Conservation (phyloP, 495 filamentous ascomycete species). For the Parathielavia hyrcaniae region DNA sequence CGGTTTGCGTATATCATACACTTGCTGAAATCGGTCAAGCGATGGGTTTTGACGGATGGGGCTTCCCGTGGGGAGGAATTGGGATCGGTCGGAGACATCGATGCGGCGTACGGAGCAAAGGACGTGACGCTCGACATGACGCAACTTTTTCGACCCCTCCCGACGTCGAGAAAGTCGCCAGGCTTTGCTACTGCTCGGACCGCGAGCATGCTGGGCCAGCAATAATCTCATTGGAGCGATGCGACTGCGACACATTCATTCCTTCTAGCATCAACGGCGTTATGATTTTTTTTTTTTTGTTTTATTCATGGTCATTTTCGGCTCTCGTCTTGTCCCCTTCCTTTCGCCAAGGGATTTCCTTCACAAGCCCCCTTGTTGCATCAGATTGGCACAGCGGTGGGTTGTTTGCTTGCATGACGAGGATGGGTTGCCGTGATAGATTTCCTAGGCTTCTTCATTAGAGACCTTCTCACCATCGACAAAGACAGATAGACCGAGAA, state of each 20-base stretch:
- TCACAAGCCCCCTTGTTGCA: constrained; percentile 37
- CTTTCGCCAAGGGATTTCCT: constrained; percentile 4
- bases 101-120: constrained; percentile 52
- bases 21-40: constrained; percentile 51
- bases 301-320: constrained; percentile 11
- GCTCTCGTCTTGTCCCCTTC: constrained; percentile 14
- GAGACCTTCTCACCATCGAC: constrained; percentile 29
- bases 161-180: constrained; percentile 29
- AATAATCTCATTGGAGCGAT: constrained; percentile 18
- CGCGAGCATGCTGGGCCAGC: constrained; percentile 19
- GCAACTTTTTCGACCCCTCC: constrained; percentile 53
- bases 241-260: constrained; percentile 18
- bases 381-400: constrained; percentile 40
- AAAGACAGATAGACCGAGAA: constrained; percentile 30
- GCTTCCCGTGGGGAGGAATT: constrained; percentile 48
- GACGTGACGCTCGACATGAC: constrained; percentile 63
- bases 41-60: constrained; percentile 48
- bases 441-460: constrained; percentile 30
- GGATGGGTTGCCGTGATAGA: constrained; percentile 42
- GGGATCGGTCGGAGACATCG: constrained; percentile 53
- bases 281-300: constrained; percentile 23
- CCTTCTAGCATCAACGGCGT: constrained; percentile 28
- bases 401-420: constrained; percentile 40
- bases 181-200: constrained; percentile 31
- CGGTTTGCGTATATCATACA: constrained; percentile 54